Evolutionary conservation across 495 filamentous ascomycete species (phyloP).

Genomic region (Umbilicaria muhlenbergii): DNA sequence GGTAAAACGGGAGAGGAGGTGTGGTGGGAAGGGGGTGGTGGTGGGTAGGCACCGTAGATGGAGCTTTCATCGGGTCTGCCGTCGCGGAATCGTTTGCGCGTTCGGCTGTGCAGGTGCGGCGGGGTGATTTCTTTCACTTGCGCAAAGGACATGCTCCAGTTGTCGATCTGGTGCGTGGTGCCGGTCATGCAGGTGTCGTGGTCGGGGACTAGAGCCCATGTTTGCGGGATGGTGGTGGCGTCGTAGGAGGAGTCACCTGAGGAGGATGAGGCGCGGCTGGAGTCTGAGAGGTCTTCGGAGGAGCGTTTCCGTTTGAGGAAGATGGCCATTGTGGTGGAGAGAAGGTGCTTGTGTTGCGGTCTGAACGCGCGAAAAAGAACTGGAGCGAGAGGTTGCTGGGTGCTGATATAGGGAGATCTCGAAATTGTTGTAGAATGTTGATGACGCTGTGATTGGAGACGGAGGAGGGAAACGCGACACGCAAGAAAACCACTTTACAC

Average conservation of each 20-base stretch:
- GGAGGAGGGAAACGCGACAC: conserved; percentile 7
- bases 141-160: no score
- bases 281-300: conserved; percentile 19
- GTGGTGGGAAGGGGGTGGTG: neutral
- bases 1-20: neutral
- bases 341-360: no score
- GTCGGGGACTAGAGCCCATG: no score
- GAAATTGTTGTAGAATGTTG: no score
- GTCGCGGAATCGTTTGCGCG: conserved; percentile 35
- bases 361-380: no score
- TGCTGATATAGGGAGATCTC: no score
- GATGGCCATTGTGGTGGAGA: conserved; percentile 14
- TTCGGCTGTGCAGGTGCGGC: conserved; percentile 32
- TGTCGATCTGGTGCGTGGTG: neutral
- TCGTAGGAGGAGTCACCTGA: conserved; percentile 9
- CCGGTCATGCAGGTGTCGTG: conserved; percentile 4
- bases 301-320: conserved; percentile 37
- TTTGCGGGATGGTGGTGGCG: conserved; percentile 1
- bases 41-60: conserved; percentile 23
- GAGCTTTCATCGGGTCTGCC: conserved; percentile 30
- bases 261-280: conserved; percentile 17
- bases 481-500: conserved; percentile 6
- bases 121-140: conserved; percentile 8
- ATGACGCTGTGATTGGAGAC: neutral
- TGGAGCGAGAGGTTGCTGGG: no score